Conservation (phyloP, 2,329 filamentous ascomycete species). For the Colletotrichum endophyticum region DNA sequence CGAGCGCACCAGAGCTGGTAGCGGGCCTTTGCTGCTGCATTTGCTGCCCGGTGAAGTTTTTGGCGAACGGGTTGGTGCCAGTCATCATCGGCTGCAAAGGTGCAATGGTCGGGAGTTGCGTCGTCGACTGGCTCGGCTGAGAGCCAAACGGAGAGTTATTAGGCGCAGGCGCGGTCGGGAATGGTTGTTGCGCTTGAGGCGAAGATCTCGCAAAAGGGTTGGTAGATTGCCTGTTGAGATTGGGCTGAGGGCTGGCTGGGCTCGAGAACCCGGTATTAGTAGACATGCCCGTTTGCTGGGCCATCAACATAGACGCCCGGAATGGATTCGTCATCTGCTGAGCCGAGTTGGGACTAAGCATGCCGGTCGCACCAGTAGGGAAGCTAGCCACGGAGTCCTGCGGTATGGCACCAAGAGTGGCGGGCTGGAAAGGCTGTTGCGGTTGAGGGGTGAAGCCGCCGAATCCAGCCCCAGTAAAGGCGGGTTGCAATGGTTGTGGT, state of each 20-base stretch:
- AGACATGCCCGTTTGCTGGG: slow-evolving; percentile 56
- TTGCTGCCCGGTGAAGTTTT: slow-evolving; percentile 40
- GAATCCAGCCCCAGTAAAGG: slow-evolving; percentile 76
- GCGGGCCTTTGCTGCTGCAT: slow-evolving; percentile 48
- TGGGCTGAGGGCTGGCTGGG: slow-evolving; percentile 38
- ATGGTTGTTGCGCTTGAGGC: slow-evolving; percentile 33
- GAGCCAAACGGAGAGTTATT: slow-evolving; percentile 48
- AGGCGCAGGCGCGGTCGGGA: slow-evolving; percentile 33
- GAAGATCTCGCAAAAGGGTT: slow-evolving; percentile 83
- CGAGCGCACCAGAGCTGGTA: slow-evolving; percentile 55
- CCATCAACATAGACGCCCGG: slow-evolving; percentile 84
- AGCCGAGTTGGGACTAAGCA: slow-evolving; percentile 47
- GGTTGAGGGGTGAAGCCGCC: slow-evolving; percentile 77
- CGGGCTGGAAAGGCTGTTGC: slow-evolving; percentile 53
- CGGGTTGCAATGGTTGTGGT: slow-evolving; percentile 49
- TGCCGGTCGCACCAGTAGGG: slow-evolving; percentile 47
- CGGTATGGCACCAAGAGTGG: slow-evolving; percentile 59
- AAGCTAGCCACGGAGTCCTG: slow-evolving; percentile 61
- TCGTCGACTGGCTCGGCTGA: slow-evolving; percentile 33
- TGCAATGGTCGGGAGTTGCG: slow-evolving; percentile 32
- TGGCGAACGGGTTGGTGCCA: slow-evolving; percentile 66
- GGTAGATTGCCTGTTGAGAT: slow-evolving; percentile 67
- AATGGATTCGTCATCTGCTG: slow-evolving; percentile 87
- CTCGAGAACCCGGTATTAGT: slow-evolving; percentile 45
- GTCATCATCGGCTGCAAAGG: slow-evolving; percentile 55